Evolutionary conservation across 179 eudicot species (phyloP).

Genomic region (Drosera spatulata): DNA sequence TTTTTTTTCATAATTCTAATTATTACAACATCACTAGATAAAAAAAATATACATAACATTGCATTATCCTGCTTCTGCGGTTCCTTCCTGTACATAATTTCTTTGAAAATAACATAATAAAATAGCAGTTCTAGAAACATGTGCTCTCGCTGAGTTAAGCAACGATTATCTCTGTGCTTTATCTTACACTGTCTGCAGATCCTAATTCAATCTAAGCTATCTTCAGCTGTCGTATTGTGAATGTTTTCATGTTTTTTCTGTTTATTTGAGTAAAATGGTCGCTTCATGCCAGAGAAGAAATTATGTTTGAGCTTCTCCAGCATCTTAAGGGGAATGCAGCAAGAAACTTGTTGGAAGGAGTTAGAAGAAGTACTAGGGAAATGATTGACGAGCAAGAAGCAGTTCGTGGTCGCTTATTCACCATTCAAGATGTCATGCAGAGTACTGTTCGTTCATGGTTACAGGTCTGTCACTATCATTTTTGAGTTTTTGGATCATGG

Average conservation of each 20-base stretch:
- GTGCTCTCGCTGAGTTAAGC: no score
- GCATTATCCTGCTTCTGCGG: no score
- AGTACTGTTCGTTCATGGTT: slow-evolving; percentile 87
- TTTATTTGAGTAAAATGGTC: slow-evolving; percentile 98
- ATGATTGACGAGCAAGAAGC: slow-evolving; percentile 98
- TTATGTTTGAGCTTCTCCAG: slow-evolving; percentile 90
- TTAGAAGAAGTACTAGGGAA: slow-evolving; percentile 67
- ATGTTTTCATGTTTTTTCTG: slow-evolving; percentile 14
- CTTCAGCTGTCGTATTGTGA: neutral
- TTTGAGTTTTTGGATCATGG: no score
- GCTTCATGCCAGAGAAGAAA: slow-evolving; percentile 97
- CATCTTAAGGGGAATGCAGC: slow-evolving; percentile 63
- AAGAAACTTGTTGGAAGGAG: slow-evolving; percentile 48
- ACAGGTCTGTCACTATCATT: slow-evolving; percentile 44
- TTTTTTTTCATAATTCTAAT: no score
- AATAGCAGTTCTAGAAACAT: no score
- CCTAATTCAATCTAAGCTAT: no score
- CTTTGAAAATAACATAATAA: no score
- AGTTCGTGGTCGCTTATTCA: slow-evolving; percentile 90
- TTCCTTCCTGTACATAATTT: no score
- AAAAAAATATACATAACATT: no score
- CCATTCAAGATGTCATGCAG: slow-evolving; percentile 98
- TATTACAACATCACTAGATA: no score
- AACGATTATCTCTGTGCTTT: no score
- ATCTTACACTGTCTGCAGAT: no score